Base-by-base conservation (phyloP, 805 yeast species). In the Ogataea dorogensis region DNA sequence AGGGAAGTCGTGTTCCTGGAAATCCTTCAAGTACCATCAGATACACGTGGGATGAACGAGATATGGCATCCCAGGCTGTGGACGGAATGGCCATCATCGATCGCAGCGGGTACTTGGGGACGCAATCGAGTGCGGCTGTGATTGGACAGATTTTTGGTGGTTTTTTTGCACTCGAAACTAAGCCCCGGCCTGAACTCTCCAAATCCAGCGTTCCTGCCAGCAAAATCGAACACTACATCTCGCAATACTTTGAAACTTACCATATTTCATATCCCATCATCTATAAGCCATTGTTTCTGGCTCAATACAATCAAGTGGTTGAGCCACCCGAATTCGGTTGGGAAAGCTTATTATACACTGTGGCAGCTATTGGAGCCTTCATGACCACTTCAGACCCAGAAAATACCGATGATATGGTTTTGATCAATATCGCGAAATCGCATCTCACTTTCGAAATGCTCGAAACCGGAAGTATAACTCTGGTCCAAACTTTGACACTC, bases 11-110 rank as follows among this genome's bases (percentile, higher is more conserved):
- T 5, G 24, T 18, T 8, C 12, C 9, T 7, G 34, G 15, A 26
- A 26, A 7, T 12, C n/a, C 33, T 24, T 11, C 28, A 7, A 20
- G 11, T 10, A 11, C 33, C 2, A 13, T 24, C 29, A 5, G 33
- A 32, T 26, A 28, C 24, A 19, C 42, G 17, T 36, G 43, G 43
- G 45, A 42, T 19, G 47, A 43, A 17, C 32, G 41, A 9, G 22
- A 35, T 21, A 16, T 13, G 10, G 22, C 17, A 2, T 8, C 33
- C 12, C 10, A 27, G 17, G 20, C 20, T 14, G 25, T 24, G 7
- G 48, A 44, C 21, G 48, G 48, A 25, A 44, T 44, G 48, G 48
- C 48, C n/a, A 44, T 38, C 15, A 28, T 44, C 4, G 48, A 42
- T 13, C 28, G 28, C 31, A 44, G 36, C 26, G 48, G 48, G 20